Evolutionary conservation across 176 grass and related monocot genomes (phyloP).

Genomic region (Carex pumila): DNA sequence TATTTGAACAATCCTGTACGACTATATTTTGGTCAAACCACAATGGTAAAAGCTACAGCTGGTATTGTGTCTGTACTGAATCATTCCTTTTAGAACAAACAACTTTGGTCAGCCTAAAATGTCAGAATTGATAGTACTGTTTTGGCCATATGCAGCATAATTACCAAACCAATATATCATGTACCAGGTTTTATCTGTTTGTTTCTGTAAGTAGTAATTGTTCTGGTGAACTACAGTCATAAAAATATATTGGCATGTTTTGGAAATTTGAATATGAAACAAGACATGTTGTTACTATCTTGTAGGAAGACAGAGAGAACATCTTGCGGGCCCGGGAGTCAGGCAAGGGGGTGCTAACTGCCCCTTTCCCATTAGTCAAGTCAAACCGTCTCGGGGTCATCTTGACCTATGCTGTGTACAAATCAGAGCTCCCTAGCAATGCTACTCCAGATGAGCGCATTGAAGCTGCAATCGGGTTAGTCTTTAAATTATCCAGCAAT

Average conservation of each 20-base stretch:
- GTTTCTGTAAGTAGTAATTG: background rate
- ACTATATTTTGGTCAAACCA: background rate
- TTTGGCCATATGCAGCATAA: background rate
- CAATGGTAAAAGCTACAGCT: background rate
- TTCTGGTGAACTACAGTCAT: background rate
- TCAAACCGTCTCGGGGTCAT: slow-evolving; percentile 88
- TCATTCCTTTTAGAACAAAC: background rate
- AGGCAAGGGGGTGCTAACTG: slow-evolving; percentile 90
- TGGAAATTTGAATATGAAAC: slow-evolving; percentile 3
- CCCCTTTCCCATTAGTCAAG: slow-evolving; percentile 80
- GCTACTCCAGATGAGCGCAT: slow-evolving; percentile 52
- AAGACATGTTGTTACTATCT: slow-evolving; percentile 3
- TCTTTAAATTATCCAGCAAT: background rate
- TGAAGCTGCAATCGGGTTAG: slow-evolving; percentile 79
- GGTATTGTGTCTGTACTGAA: background rate
- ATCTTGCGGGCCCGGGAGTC: slow-evolving; percentile 67
- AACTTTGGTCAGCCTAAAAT: background rate
- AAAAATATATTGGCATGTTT: background rate
- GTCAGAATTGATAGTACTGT: background rate
- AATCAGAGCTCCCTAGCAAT: slow-evolving; percentile 62
- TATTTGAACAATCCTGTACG: background rate
- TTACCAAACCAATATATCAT: background rate
- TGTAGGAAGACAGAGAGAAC: slow-evolving; percentile 89
- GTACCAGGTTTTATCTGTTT: background rate
- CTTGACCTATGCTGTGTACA: slow-evolving; percentile 84